phyloP scores from a whole-genome alignment of 2,329 filamentous ascomycete genomes.

The Pseudocercospora musae region DNA sequence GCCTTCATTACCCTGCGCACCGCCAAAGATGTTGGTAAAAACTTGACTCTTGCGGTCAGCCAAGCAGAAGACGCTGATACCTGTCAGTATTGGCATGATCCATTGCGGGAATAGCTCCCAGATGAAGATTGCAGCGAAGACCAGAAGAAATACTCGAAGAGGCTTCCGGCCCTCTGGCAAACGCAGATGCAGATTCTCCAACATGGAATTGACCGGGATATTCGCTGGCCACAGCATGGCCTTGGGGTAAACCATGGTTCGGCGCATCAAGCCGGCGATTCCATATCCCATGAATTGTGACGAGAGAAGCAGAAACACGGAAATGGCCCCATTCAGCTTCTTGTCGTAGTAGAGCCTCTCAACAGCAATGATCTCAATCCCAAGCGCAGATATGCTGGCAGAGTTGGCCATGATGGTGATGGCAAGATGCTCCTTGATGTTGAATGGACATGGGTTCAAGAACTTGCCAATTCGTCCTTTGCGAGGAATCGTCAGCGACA shows the following conservation, averaged over 20 bases:
- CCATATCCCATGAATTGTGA: conserved; percentile 52
- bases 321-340: conserved; percentile 39
- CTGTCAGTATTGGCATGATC: conserved; percentile 44
- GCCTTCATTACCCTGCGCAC: conserved; percentile 46
- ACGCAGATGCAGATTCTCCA: conserved; percentile 40
- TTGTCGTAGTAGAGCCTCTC: conserved; percentile 45
- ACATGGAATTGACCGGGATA: conserved; percentile 38
- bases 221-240: conserved; percentile 48
- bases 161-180: conserved; percentile 27
- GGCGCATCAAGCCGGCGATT: conserved; percentile 48
- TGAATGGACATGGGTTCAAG: conserved; percentile 58
- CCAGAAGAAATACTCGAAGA: conserved; percentile 42
- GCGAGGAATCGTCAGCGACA: neutral
- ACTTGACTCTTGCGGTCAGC: conserved; percentile 42
- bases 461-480: conserved; percentile 1
- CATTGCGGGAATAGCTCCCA: conserved; percentile 52
- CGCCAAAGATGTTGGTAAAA: conserved; percentile 52
- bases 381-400: conserved; percentile 6
- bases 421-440: conserved; percentile 60
- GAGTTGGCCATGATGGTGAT: conserved; percentile 65
- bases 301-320: conserved; percentile 47
- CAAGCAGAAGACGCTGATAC: conserved; percentile 46
- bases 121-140: conserved; percentile 41
- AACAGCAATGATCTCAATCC: conserved; percentile 5
- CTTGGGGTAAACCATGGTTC: conserved; percentile 47